phyloP scores from a whole-genome alignment of 108 stramenopile species.

The Nitzschia sp. region DNA sequence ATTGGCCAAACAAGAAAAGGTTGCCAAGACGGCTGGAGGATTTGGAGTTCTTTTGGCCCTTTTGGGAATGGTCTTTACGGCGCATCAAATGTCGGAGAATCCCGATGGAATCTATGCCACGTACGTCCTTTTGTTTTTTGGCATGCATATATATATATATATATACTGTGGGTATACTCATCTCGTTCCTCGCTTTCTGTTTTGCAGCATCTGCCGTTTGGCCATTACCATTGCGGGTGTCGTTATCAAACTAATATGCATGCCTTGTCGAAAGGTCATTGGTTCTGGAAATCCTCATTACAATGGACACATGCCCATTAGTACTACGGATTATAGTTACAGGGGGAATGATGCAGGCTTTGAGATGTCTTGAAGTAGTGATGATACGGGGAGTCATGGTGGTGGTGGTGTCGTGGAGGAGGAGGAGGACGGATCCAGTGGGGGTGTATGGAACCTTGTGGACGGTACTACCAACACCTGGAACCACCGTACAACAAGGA shows the following conservation, averaged over 20 bases:
- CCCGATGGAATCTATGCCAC: constrained; percentile 79
- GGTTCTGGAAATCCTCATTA: constrained; percentile 40
- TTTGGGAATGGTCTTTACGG: constrained; percentile 65
- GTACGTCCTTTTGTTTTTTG: constrained; percentile 19
- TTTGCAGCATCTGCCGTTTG: constrained; percentile 48
- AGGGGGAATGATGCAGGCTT: constrained; percentile 38
- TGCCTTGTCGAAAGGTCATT: constrained; percentile 60
- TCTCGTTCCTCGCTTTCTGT: no score
- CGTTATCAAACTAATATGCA: constrained; percentile 62
- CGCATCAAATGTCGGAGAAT: constrained; percentile 83
- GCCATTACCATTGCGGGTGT: constrained; percentile 51
- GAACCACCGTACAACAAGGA: no score
- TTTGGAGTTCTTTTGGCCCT: constrained; percentile 59
- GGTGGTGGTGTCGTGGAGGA: no score
- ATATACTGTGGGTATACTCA: constrained; percentile 43
- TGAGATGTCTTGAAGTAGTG: constrained; percentile 33
- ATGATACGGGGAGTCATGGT: no score
- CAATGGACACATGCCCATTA: constrained; percentile 45
- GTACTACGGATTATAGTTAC: constrained; percentile 44
- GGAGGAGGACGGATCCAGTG: no score
- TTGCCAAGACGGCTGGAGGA: constrained; percentile 61
- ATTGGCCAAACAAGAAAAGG: constrained; percentile 58
- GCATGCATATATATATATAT: no score
- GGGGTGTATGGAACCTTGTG: no score
- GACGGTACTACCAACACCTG: no score